Evolutionary conservation across 139 green algal genomes (phyloP).

Genomic region (Tetradesmus obliquus): DNA sequence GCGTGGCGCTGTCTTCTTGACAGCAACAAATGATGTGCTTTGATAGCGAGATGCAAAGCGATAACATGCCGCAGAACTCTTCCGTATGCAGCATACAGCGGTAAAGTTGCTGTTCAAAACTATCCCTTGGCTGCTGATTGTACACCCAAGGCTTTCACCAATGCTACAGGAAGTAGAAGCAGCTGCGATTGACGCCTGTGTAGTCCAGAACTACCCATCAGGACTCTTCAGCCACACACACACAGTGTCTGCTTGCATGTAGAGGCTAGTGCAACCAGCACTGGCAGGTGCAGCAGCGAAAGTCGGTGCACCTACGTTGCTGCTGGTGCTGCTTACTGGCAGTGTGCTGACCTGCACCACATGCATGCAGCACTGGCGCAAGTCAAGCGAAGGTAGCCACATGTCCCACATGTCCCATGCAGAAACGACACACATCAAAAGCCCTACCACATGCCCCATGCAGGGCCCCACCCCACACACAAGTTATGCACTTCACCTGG

Average conservation of each 20-base stretch:
- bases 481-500: neutral
- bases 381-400: neutral
- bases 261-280: neutral
- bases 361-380: neutral
- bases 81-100: neutral
- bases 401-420: neutral
- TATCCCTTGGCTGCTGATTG: neutral
- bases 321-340: neutral
- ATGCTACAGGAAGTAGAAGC: neutral
- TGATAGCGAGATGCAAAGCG: neutral
- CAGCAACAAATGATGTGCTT: neutral
- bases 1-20: neutral
- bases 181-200: neutral
- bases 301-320: neutral
- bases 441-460: neutral
- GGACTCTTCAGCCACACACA: no score
- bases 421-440: neutral
- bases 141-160: neutral
- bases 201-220: no score
- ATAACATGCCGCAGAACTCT: neutral
- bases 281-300: neutral
- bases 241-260: no score
- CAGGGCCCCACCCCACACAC: neutral
- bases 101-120: neutral
- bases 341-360: no score